These are phyloP conservation scores for Phoma sp. DNA, from an alignment of 2,329 filamentous ascomycete genomes.

Conservation along the genomic window DNA sequence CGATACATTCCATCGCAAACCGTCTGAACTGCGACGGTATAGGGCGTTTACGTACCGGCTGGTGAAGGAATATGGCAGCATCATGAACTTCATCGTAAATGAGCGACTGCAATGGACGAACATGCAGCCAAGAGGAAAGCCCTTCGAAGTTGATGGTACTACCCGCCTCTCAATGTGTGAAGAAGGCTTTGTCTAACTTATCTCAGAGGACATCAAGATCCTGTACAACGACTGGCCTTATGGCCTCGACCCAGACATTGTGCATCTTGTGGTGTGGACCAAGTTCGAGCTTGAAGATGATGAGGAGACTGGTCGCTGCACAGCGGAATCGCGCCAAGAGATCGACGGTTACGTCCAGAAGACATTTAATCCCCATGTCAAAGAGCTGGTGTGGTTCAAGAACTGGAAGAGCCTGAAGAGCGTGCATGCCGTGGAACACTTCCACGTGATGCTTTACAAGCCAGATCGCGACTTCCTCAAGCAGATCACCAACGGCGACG, in stretches of 20 bases:
- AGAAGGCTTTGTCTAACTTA: constrained; percentile 5
- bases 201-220: constrained; percentile 70
- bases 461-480: constrained; percentile 73
- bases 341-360: constrained; percentile 74
- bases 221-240: constrained; percentile 95
- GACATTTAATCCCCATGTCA: constrained; percentile 66
- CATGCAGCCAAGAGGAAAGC: constrained; percentile 48
- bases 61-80: constrained; percentile 71
- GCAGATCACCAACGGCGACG: constrained; percentile 75
- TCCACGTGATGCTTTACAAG: constrained; percentile 89
- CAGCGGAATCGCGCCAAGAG: constrained; percentile 63
- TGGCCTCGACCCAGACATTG: constrained; percentile 76
- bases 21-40: constrained; percentile 80
- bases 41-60: constrained; percentile 71
- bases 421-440: constrained; percentile 86
- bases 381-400: constrained; percentile 77
- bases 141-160: constrained; percentile 53
- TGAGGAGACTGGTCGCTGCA: constrained; percentile 68
- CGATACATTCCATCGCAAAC: constrained; percentile 75
- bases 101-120: constrained; percentile 73
- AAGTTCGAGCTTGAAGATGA: constrained; percentile 83
- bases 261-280: constrained; percentile 91
- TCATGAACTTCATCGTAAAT: constrained; percentile 76
- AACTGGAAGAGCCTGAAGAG: constrained; percentile 89
- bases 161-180: neutral